Percentiles rank a stretch among this genome's conserved stretches.
Evolutionary conservation across 2,329 filamentous ascomycete species (phyloP).

Genomic region (Neophaeococcomyces mojaviensis): DNA sequence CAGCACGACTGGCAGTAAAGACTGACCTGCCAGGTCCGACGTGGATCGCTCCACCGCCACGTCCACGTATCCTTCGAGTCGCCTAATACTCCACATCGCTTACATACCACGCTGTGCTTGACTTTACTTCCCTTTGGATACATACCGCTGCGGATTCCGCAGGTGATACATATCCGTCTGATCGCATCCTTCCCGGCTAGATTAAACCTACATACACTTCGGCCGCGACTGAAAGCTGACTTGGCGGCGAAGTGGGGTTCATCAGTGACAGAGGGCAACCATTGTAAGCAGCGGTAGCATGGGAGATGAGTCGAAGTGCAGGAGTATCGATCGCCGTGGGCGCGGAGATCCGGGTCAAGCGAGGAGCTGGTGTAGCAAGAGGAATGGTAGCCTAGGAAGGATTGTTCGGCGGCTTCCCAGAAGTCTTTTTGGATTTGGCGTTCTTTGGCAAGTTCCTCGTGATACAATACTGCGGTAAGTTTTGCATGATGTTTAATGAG

Average conservation of each 20-base stretch:
- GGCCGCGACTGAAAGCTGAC: background rate
- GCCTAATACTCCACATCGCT: background rate
- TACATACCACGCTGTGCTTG: conserved; percentile 3
- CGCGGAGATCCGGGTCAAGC: conserved; percentile 5
- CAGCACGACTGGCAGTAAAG: background rate
- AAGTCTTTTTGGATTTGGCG: background rate
- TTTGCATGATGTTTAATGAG: background rate
- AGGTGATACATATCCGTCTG: conserved; percentile 1
- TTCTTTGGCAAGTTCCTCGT: background rate
- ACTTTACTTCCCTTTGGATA: background rate
- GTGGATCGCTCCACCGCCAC: conserved; percentile 1
- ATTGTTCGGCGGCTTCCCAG: conserved; percentile 6
- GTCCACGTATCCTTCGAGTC: background rate
- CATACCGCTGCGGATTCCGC: background rate
- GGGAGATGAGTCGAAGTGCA: background rate
- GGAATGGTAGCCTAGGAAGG: conserved; percentile 8
- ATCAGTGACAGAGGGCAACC: background rate
- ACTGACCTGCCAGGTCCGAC: background rate
- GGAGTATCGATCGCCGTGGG: background rate
- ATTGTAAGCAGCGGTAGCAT: conserved; percentile 7
- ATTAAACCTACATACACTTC: background rate
- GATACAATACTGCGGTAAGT: background rate
- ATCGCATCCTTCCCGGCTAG: background rate
- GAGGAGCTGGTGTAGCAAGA: conserved; percentile 1
- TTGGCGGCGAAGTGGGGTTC: background rate